A percentile compares a stretch with the other conserved stretches of the same genome.
Evolutionary conservation across 345 rosid genomes (phyloP).

Genomic region (Brassica rapa): DNA sequence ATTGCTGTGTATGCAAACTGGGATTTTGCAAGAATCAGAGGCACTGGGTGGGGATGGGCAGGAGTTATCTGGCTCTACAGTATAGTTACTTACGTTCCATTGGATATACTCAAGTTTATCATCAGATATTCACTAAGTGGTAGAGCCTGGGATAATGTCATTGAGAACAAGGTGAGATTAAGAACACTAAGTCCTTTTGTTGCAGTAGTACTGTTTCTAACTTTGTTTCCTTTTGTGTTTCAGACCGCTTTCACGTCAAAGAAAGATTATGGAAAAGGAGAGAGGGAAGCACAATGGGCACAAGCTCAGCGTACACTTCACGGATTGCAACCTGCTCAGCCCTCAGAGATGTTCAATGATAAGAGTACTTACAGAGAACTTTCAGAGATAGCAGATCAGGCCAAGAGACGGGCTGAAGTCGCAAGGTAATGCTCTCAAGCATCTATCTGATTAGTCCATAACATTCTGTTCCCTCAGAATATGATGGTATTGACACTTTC

Average conservation of each 20-base stretch:
- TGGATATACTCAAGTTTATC: slow-evolving; percentile 76
- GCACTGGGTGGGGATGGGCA: slow-evolving; percentile 96
- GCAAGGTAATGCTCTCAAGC: slow-evolving; percentile 57
- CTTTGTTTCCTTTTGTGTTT: slow-evolving; percentile 5
- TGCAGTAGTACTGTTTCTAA: slow-evolving; percentile 9
- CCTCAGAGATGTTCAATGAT: slow-evolving; percentile 51
- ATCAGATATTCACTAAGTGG: slow-evolving; percentile 70
- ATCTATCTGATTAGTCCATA: slow-evolving; percentile 17
- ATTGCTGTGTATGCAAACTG: slow-evolving; percentile 80
- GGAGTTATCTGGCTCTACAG: slow-evolving; percentile 92
- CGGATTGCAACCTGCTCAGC: slow-evolving; percentile 63
- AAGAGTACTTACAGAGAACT: slow-evolving; percentile 67
- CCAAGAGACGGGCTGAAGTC: slow-evolving; percentile 86
- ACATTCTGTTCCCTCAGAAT: not conserved
- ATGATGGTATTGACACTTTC: slow-evolving; percentile 1
- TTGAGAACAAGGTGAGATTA: slow-evolving; percentile 66
- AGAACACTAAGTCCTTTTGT: not conserved
- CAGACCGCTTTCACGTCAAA: slow-evolving; percentile 93
- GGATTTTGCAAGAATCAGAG: slow-evolving; percentile 64
- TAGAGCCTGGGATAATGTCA: slow-evolving; percentile 78
- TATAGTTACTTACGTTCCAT: slow-evolving; percentile 69
- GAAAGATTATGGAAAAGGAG: slow-evolving; percentile 85
- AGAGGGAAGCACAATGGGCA: slow-evolving; percentile 93
- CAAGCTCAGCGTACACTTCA: slow-evolving; percentile 82
- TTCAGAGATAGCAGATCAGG: slow-evolving; percentile 88